Conservation (phyloP, 179 eudicot species). For the Monotropa hypopitys region DNA sequence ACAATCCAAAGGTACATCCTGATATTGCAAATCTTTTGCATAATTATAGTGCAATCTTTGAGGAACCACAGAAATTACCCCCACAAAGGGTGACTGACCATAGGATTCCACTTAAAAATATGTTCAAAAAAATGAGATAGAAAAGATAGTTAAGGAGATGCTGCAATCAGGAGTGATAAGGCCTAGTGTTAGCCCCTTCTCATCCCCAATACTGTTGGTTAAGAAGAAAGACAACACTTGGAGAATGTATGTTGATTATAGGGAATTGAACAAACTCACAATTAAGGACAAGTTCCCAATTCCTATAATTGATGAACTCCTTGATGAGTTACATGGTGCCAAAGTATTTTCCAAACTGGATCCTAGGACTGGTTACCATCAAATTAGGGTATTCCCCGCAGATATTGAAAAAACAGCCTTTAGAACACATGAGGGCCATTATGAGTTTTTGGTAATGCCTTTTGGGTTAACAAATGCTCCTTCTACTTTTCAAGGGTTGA, state of each 20-base stretch:
- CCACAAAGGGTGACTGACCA: no score
- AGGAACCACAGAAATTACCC: no score
- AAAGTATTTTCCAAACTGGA: neutral
- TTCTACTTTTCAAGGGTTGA: neutral
- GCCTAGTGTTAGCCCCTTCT: neutral
- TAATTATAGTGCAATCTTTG: no score
- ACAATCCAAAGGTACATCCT: no score
- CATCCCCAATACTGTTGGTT: neutral
- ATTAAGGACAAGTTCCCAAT: neutral
- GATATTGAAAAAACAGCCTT: neutral
- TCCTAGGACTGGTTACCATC: neutral
- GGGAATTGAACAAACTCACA: neutral
- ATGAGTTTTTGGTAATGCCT: neutral
- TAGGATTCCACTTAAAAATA: no score
- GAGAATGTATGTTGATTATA: no score
- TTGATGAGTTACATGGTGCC: neutral
- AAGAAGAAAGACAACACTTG: neutral
- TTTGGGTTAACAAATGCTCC: neutral
- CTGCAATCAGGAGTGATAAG: neutral
- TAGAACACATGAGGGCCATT: neutral
- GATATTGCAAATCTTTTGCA: no score
- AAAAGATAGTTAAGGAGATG: no score
- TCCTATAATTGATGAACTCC: neutral
- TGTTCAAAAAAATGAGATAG: no score
- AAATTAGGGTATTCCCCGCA: neutral